Conservation (phyloP, 495 filamentous ascomycete species). For the Poronia punctata region DNA sequence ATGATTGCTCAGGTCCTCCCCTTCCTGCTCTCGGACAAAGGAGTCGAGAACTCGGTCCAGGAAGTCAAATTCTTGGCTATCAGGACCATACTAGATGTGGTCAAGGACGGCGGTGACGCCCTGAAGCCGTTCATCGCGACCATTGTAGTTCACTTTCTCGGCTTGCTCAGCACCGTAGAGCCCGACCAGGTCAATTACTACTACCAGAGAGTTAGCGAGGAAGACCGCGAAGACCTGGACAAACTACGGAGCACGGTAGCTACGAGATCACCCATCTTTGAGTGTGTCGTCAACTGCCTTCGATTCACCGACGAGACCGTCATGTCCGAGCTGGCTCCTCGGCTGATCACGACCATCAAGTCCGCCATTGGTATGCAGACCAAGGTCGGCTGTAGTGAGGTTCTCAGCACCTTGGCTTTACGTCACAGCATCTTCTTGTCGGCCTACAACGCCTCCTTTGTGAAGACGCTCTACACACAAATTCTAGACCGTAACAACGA, state of each 20-base stretch:
- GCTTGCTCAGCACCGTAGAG: slow-evolving; percentile 77
- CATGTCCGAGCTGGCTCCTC: slow-evolving; percentile 64
- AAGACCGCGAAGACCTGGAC: slow-evolving; percentile 80
- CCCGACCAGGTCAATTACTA: slow-evolving; percentile 83
- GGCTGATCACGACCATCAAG: slow-evolving; percentile 70
- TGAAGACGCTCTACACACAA: slow-evolving; percentile 68
- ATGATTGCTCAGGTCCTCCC: slow-evolving; percentile 82
- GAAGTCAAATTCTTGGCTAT: slow-evolving; percentile 74
- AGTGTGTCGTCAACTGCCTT: slow-evolving; percentile 84
- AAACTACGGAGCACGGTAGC: slow-evolving; percentile 72
- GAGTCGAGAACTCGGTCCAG: slow-evolving; percentile 76
- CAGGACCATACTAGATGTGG: slow-evolving; percentile 73
- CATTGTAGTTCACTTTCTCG: slow-evolving; percentile 73
- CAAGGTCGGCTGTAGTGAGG: slow-evolving; percentile 81
- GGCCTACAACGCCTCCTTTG: slow-evolving; percentile 69
- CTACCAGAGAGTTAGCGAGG: slow-evolving; percentile 81
- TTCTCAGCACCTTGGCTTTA: slow-evolving; percentile 81
- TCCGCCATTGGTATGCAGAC: slow-evolving; percentile 83
- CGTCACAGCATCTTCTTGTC: slow-evolving; percentile 65
- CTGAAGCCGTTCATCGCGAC: slow-evolving; percentile 73
- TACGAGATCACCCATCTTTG: slow-evolving; percentile 81
- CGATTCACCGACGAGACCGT: slow-evolving; percentile 72
- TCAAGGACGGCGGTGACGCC: slow-evolving; percentile 71
- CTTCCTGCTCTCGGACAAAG: slow-evolving; percentile 82
- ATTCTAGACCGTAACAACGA: slow-evolving; percentile 87